Evolutionary conservation across 129 eudicot species (phyloP), one percentile per base, ranked within the genome.

Genomic region (Pseudognaphalium luteoalbum): DNA sequence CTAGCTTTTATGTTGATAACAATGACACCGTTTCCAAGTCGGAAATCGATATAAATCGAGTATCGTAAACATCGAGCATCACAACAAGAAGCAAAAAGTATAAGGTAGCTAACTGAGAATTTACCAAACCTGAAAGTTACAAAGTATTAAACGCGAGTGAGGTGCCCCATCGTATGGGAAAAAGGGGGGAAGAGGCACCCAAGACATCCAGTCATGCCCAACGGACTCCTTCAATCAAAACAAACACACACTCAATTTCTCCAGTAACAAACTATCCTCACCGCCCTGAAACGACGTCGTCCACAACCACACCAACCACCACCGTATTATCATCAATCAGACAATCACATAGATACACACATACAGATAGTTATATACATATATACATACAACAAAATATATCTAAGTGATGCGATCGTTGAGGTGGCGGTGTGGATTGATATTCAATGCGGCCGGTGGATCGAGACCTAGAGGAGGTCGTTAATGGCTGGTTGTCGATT

Each of bases 361-460:
- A 25, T 25, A 25, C 28, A 25, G 28, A 25, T 25, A 54, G 54
- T 17, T 47, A 47, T 44, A 28, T 14, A 61, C 28, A 25, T 25
- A 25, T 25, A n/a, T n/a, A 3, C 16, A 39, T 25, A 9, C 5
- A 3, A n/a, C 19, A 19, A 57, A 3, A 56, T 19, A 17, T 20
- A 57, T n/a, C 7, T 58, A 59, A 72, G 70, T 70, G 78, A 90
- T 90, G 96, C 90, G 89, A 85, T 87, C 95, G 78, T 34, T 75
- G 39, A 44, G 72, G 81, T 66, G 85, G 83, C 67, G 88, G 86
- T 85, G 80, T 64, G 71, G 80, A 84, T 79, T 60, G 73, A 21
- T 74, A 80, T 82, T 76, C 89, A 86, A 86, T 86, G 89, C 87
- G 69, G 81, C 86, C 87, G 80, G 58, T 72, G 73, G 83, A 63